These are phyloP conservation scores for Phlebopus sp. DNA, from an alignment of 1,284 basidiomycete species.

Conservation along the genomic window DNA sequence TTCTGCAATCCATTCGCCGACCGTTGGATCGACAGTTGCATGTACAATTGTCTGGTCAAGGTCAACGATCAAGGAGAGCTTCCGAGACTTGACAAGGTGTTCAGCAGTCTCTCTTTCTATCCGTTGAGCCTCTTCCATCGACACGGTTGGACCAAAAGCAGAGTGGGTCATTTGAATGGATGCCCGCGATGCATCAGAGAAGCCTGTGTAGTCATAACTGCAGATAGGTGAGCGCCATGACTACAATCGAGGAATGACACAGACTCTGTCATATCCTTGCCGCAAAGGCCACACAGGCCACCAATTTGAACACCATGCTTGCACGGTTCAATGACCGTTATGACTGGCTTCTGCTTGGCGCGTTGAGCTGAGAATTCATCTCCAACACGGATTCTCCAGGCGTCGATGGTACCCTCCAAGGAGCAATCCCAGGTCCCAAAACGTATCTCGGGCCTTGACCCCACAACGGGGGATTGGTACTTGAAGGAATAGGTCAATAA, in stretches of 20 bases:
- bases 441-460: conserved; percentile 58
- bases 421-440: conserved; percentile 88
- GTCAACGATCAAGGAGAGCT: conserved; percentile 94
- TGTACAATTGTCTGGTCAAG: conserved; percentile 99
- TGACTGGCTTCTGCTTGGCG: conserved; percentile 55
- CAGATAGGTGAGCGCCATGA: conserved; percentile 12
- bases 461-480: conserved; percentile 41
- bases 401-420: conserved; percentile 68
- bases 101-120: conserved; percentile 82
- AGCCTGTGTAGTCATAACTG: conserved; percentile 85
- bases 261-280: conserved; percentile 90
- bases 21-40: conserved; percentile 97
- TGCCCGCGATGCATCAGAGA: conserved; percentile 76
- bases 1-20: conserved; percentile 94
- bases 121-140: conserved; percentile 82
- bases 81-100: conserved; percentile 72
- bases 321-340: conserved; percentile 81
- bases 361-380: conserved; percentile 56
- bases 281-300: conserved; percentile 91
- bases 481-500: conserved; percentile 80
- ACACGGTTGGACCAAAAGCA: conserved; percentile 75
- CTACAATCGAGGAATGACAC: conserved; percentile 29
- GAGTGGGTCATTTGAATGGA: conserved; percentile 86
- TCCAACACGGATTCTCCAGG: conserved; percentile 62
- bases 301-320: conserved; percentile 91